Base-by-base conservation (phyloP, 176 grass and related monocot genomes). In the Eleusine indica region DNA sequence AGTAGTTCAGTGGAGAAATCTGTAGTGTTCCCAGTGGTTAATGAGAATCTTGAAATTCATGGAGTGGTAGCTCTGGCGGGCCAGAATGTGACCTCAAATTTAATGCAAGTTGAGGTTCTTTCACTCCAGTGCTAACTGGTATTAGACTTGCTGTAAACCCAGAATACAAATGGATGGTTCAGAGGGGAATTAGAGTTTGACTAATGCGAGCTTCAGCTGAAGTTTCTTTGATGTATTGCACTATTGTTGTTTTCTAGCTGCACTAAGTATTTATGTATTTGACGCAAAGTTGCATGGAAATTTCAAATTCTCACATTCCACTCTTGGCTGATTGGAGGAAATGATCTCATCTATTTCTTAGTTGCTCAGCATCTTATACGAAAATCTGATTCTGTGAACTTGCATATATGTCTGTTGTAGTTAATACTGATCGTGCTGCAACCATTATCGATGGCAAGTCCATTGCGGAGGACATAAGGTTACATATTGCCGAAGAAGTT, bases 401-500 rank as follows among this genome's bases (percentile, higher is more conserved):
- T 69, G 30, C 25, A 40, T 16, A 79, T 88, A 9, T 75, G 42
- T 75, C 51, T 75, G 79, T 61, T 19, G 13, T 81, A 96, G 91
- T 78, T 71, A 80, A 90, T 61, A 73, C 78, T 53, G 74, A 76
- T 46, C 28, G 37, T 21, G 67, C 30, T 0, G 46, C 91, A 22
- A 85, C 85, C 65, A 91, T 95, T 64, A 94, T 98, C 32, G 87
- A 98, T 87, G 96, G 93, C 12, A 95, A 84, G 38, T 87, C 91
- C n/a, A 90, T 98, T 56, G 91, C 96, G 0, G 87, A 95, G 70
- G 82, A 98, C 75, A 92, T 98, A 85, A 93, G 83, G 64, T 92
- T 90, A 63, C 82, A 89, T 62, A 87, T 96, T 75, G 71, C 87
- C 54, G 63, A 94, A 79, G 89, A 94, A 77, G 87, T 94, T 68